Evolutionary conservation across 2,329 filamentous ascomycete genomes (phyloP).

Genomic region (Byssothecium circinans): DNA sequence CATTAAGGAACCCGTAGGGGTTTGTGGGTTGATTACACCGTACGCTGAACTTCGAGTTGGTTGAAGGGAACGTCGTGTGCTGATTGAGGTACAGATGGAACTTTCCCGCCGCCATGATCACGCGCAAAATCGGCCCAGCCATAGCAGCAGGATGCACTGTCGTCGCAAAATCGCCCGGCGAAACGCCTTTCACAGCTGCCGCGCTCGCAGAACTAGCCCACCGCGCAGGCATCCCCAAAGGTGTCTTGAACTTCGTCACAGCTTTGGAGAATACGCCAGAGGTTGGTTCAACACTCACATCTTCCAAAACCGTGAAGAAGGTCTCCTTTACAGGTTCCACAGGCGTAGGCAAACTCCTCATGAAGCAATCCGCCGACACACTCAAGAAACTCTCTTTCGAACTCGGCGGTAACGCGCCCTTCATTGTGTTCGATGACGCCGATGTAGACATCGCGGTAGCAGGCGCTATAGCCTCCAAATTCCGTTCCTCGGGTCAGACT

Average conservation of each 20-base stretch:
- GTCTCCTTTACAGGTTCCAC: conserved; percentile 88
- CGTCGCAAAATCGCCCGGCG: conserved; percentile 85
- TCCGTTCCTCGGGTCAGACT: conserved; percentile 92
- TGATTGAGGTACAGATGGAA: conserved; percentile 64
- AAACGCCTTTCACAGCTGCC: conserved; percentile 89
- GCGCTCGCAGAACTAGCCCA: conserved; percentile 84
- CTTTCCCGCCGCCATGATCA: conserved; percentile 62
- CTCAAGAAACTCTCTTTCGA: conserved; percentile 88
- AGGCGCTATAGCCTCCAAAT: conserved; percentile 84
- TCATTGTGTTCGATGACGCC: conserved; percentile 96
- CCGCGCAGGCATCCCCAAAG: conserved; percentile 84
- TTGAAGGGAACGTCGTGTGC: neutral
- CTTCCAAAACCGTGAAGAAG: conserved; percentile 77
- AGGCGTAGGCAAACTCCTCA: conserved; percentile 71
- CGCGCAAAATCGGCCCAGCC: conserved; percentile 60
- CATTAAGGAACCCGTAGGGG: conserved; percentile 80
- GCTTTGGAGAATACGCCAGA: conserved; percentile 76
- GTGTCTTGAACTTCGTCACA: conserved; percentile 88
- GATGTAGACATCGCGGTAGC: conserved; percentile 82
- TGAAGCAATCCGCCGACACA: conserved; percentile 84
- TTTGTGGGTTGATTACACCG: conserved; percentile 80
- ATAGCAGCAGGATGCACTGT: conserved; percentile 95
- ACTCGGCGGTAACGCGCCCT: conserved; percentile 91
- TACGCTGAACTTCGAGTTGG: conserved; percentile 29
- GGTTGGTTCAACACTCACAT: conserved; percentile 76